These are phyloP conservation scores for Diaporthe velutina DNA, from an alignment of 2,329 filamentous ascomycete genomes.

Conservation along the genomic window DNA sequence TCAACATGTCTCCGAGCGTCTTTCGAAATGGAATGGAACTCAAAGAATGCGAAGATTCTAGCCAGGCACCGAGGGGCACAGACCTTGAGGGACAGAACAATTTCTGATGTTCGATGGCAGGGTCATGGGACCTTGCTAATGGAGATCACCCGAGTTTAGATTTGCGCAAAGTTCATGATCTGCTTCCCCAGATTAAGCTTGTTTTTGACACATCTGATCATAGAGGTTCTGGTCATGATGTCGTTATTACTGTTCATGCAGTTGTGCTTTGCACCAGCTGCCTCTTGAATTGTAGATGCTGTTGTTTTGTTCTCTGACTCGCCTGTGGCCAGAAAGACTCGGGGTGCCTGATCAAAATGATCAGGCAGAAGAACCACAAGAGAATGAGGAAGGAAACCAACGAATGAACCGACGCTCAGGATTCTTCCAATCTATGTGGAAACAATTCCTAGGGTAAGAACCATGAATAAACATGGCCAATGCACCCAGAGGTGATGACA, in stretches of 20 bases:
- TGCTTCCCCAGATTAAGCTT: background rate
- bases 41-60: background rate
- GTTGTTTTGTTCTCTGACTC: too few species aligned
- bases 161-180: constrained; percentile 1
- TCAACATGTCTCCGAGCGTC: background rate
- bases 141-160: background rate
- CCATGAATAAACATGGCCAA: too few species aligned
- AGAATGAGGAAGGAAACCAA: too few species aligned
- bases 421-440: too few species aligned
- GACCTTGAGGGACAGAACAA: background rate
- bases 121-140: background rate
- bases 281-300: too few species aligned
- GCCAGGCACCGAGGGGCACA: background rate
- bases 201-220: background rate
- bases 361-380: too few species aligned
- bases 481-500: background rate
- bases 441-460: too few species aligned
- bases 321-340: too few species aligned
- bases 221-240: background rate
- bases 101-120: background rate
- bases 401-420: too few species aligned
- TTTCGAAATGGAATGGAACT: background rate
- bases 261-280: too few species aligned
- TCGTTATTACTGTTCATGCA: too few species aligned
- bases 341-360: too few species aligned